These are phyloP conservation scores for Eudorina sp. DNA, from an alignment of 139 green algal species.

Conservation along the genomic window DNA sequence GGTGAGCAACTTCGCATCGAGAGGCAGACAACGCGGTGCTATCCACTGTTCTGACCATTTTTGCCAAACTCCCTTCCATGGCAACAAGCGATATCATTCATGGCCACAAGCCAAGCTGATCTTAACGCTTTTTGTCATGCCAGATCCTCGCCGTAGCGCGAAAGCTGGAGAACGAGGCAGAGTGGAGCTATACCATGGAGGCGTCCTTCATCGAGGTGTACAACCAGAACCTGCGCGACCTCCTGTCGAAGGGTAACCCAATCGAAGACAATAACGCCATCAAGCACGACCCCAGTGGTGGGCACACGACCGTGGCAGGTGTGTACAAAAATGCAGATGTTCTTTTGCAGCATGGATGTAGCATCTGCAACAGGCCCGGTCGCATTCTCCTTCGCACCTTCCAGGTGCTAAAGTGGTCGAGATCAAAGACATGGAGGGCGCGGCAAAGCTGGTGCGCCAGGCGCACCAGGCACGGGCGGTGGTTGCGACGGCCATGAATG, in stretches of 20 bases:
- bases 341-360: background rate
- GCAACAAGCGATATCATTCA: too few species aligned
- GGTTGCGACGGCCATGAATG: conserved; percentile 96
- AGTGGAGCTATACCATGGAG: conserved; percentile 90
- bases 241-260: conserved; percentile 69
- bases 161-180: conserved; percentile 74
- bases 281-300: conserved; percentile 84
- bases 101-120: too few species aligned
- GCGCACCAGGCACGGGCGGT: conserved; percentile 78
- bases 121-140: too few species aligned
- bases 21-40: too few species aligned
- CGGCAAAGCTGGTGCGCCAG: conserved; percentile 73
- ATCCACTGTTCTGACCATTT: too few species aligned
- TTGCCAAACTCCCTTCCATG: too few species aligned
- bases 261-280: conserved; percentile 84
- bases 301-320: conserved; percentile 81
- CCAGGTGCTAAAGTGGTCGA: conserved; percentile 61
- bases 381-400: background rate
- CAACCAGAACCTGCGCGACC: conserved; percentile 75
- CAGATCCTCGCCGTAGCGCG: conserved; percentile 81
- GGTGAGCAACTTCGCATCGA: conserved; percentile 64
- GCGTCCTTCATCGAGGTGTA: conserved; percentile 91
- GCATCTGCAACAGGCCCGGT: background rate
- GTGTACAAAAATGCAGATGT: conserved; percentile 18
- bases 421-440: conserved; percentile 77